Conservation (phyloP, 2,329 filamentous ascomycete species). For the Cercospora citrullina region DNA sequence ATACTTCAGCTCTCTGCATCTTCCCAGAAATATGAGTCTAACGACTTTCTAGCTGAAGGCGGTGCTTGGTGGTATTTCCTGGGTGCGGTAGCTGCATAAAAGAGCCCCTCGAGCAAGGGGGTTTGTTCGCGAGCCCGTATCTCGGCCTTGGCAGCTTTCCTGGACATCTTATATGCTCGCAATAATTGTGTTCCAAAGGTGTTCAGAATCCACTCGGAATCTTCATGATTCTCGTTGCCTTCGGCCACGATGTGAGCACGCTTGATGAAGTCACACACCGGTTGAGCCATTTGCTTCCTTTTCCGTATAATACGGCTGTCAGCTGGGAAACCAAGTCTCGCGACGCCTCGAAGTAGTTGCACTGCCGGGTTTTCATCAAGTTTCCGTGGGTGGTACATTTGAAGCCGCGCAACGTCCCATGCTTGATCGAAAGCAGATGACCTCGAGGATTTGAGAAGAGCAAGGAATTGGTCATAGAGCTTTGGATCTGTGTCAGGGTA, state of each 20-base stretch:
- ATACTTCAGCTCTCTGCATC: neutral
- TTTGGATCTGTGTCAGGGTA: neutral
- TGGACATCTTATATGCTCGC: neutral
- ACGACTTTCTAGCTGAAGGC: neutral
- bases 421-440: neutral
- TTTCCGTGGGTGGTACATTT: neutral
- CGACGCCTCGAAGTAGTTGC: neutral
- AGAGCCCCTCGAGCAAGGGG: neutral
- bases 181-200: neutral
- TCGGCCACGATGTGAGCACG: neutral
- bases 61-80: neutral
- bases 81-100: neutral
- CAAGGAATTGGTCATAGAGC: neutral
- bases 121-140: neutral
- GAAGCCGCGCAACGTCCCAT: neutral
- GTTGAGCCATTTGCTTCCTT: neutral
- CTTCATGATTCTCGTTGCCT: neutral
- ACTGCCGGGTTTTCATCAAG: neutral
- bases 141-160: neutral
- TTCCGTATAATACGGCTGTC: neutral
- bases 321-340: neutral
- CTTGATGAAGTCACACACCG: neutral
- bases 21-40: neutral
- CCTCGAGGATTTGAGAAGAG: neutral
- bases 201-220: neutral